Conservation (phyloP, 176 grass and related monocot genomes). For the Paspalum notatum region DNA sequence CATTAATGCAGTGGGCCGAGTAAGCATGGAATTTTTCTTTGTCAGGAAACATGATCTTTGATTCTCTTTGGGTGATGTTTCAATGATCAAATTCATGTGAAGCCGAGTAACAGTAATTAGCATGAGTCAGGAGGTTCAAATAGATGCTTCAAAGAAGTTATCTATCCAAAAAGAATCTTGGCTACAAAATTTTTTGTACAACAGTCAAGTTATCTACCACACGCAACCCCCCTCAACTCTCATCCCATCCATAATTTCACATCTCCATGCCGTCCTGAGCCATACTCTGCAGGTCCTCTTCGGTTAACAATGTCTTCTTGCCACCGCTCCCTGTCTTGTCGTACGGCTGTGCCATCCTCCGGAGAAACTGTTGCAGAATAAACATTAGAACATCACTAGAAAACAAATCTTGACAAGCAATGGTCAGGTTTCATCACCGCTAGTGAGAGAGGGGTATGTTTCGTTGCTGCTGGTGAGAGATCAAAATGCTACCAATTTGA, state of each 20-base stretch:
- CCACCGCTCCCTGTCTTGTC: slow-evolving; percentile 68
- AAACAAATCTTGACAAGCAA: neutral
- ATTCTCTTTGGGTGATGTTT: neutral
- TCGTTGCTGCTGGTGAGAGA: neutral
- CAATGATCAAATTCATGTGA: neutral
- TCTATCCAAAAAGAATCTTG: slow-evolving; percentile 11
- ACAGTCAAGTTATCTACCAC: neutral
- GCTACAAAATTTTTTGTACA: slow-evolving; percentile 36
- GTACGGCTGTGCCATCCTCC: slow-evolving; percentile 94
- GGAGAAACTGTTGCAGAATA: slow-evolving; percentile 65
- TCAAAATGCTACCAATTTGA: neutral
- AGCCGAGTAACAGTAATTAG: neutral
- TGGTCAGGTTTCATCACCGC: neutral
- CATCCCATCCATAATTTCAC: slow-evolving; percentile 5
- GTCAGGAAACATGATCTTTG: neutral
- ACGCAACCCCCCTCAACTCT: neutral
- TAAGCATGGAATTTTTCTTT: neutral
- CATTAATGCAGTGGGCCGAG: neutral
- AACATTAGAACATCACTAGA: slow-evolving; percentile 3
- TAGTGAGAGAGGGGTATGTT: neutral
- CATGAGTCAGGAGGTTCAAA: neutral
- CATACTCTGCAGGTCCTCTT: slow-evolving; percentile 82
- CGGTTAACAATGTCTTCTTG: slow-evolving; percentile 78
- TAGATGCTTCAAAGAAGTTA: slow-evolving; percentile 5
- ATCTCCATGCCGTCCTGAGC: slow-evolving; percentile 58